phyloP scores from a whole-genome alignment of 495 filamentous ascomycete genomes.

The Beverwykella pulmonaria region DNA sequence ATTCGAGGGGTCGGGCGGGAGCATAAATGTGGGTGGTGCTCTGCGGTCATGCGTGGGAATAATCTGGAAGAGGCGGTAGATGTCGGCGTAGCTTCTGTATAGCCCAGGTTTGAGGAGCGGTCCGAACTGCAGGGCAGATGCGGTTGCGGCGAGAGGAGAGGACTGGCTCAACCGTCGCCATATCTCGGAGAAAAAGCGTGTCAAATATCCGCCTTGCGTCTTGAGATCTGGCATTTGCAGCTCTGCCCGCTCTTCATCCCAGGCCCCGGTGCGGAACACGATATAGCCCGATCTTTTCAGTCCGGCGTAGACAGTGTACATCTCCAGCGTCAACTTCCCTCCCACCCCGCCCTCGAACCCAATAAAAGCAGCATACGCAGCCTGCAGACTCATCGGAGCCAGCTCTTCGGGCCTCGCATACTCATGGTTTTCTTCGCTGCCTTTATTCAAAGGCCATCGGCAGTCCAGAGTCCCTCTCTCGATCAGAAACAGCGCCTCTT shows the following conservation, averaged over 20 bases:
- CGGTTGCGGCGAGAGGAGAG: neutral
- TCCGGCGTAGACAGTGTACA: constrained; percentile 82
- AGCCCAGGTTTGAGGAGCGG: constrained; percentile 75
- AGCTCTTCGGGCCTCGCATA: constrained; percentile 54
- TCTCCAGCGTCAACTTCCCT: constrained; percentile 69
- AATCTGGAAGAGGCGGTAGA: constrained; percentile 76
- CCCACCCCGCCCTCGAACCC: constrained; percentile 63
- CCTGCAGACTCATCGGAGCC: constrained; percentile 84
- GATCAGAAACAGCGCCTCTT: constrained; percentile 86
- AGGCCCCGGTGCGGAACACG: constrained; percentile 67
- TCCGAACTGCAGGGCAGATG: constrained; percentile 50
- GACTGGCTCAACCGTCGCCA: constrained; percentile 28
- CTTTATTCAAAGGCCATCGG: constrained; percentile 65
- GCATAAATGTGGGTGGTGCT: constrained; percentile 26
- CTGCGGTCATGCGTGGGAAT: constrained; percentile 70
- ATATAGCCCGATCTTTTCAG: constrained; percentile 84
- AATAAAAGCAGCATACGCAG: constrained; percentile 79
- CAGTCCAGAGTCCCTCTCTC: constrained; percentile 86
- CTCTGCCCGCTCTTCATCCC: constrained; percentile 43
- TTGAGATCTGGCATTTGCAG: constrained; percentile 17
- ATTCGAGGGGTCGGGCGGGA: constrained; percentile 26
- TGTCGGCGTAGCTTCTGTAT: constrained; percentile 75
- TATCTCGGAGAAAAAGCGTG: constrained; percentile 34
- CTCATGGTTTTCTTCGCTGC: constrained; percentile 28
- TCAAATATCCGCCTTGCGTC: constrained; percentile 11